Percentiles rank a stretch among this genome's conserved stretches.
phyloP scores from a whole-genome alignment of 495 filamentous ascomycete species.

The Parathielavia hyrcaniae region DNA sequence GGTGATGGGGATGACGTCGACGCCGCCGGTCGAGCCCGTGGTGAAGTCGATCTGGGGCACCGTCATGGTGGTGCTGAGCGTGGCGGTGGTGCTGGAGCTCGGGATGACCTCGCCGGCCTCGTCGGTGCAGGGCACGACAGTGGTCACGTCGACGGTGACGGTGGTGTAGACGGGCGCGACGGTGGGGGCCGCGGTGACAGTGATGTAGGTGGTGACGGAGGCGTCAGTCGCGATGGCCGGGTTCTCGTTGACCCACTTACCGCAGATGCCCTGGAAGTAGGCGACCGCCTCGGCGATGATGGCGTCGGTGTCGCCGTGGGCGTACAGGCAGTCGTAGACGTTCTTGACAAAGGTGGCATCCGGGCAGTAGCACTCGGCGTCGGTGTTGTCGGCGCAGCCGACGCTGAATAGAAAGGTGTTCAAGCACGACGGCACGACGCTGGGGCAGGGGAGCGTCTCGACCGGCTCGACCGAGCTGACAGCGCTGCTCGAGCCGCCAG shows the following conservation, averaged over 20 bases:
- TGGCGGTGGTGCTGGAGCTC: conserved; percentile 48
- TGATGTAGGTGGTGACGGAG: conserved; percentile 53
- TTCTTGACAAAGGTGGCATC: conserved; percentile 66
- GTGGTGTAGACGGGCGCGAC: conserved; percentile 52
- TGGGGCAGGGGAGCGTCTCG: conserved; percentile 55
- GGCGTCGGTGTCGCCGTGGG: conserved; percentile 61
- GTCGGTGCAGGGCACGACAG: conserved; percentile 49
- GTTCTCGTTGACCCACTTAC: conserved; percentile 63
- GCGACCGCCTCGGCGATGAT: conserved; percentile 65
- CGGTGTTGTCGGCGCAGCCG: conserved; percentile 77
- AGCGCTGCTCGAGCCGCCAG: conserved; percentile 22
- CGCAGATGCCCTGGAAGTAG: conserved; percentile 91
- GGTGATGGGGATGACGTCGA: conserved; percentile 43
- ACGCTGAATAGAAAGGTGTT: conserved; percentile 82
- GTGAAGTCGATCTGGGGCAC: conserved; percentile 72
- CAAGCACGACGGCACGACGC: conserved; percentile 77
- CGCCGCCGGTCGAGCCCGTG: conserved; percentile 44
- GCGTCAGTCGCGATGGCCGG: conserved; percentile 73
- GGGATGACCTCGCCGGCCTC: conserved; percentile 44
- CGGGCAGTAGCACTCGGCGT: conserved; percentile 82
- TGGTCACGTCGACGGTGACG: conserved; percentile 49
- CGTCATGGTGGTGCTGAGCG: conserved; percentile 55
- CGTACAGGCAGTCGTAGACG: conserved; percentile 73
- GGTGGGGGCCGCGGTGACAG: conserved; percentile 44
- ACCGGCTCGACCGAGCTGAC: conserved; percentile 38